A percentile compares a stretch with the other conserved stretches of the same genome.
These are phyloP conservation scores for Syzygium jambos DNA, from an alignment of 345 rosid genomes.

Conservation along the genomic window DNA sequence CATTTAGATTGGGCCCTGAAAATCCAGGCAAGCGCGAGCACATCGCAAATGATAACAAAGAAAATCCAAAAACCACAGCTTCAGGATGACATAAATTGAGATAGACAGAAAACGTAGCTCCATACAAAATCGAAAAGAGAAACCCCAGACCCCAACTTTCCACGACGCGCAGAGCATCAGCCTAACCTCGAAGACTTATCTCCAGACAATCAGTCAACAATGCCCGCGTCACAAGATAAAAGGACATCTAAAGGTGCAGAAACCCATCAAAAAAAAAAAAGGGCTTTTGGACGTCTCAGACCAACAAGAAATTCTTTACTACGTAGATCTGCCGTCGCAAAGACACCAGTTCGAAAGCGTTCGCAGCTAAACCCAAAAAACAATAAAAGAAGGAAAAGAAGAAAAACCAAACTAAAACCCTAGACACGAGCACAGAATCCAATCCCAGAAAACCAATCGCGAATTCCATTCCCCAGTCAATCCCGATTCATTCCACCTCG, in stretches of 20 bases:
- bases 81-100: neutral
- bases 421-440: neutral
- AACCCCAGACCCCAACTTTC: neutral
- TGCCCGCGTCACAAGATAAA: neutral
- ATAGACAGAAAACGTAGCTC: neutral
- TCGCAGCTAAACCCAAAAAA: neutral
- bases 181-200: neutral
- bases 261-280: neutral
- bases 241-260: neutral
- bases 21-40: neutral
- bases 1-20: constrained; percentile 85
- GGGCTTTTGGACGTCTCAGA: neutral
- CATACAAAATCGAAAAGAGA: neutral
- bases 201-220: neutral
- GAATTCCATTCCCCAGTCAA: neutral
- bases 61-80: neutral
- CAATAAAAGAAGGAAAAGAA: too few species aligned
- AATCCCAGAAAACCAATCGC: neutral
- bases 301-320: neutral
- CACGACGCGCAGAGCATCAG: neutral
- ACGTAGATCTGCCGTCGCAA: neutral
- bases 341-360: neutral
- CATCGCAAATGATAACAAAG: neutral
- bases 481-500: neutral
- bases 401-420: neutral